These are phyloP conservation scores for Thuja plicata DNA, from an alignment of 83 land plant species.

Conservation along the genomic window DNA sequence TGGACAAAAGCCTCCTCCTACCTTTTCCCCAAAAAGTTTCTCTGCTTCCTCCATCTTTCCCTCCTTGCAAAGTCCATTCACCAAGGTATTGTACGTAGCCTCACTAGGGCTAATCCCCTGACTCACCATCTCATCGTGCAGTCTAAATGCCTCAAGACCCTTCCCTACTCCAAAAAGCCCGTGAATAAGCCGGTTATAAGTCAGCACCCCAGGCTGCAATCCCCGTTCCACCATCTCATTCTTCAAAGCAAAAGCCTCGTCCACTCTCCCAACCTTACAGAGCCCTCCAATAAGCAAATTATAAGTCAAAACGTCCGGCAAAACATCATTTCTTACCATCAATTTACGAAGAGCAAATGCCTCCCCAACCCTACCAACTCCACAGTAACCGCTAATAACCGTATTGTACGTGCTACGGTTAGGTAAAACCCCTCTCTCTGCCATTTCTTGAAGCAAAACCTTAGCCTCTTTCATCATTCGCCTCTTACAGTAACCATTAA, in stretches of 20 bases:
- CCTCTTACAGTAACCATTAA: conserved; percentile 44
- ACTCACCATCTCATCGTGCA: conserved; percentile 43
- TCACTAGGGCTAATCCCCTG: conserved; percentile 36
- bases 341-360: conserved; percentile 36
- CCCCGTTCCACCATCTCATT: conserved; percentile 47
- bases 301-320: conserved; percentile 55
- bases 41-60: conserved; percentile 67
- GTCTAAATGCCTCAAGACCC: conserved; percentile 22
- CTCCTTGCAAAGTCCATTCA: conserved; percentile 53
- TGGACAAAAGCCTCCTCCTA: conserved; percentile 35
- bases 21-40: conserved; percentile 32
- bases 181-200: conserved; percentile 57
- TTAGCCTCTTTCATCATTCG: conserved; percentile 45
- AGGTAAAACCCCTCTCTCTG: conserved; percentile 35
- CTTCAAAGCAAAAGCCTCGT: conserved; percentile 47
- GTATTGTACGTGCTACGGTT: conserved; percentile 52
- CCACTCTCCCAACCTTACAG: conserved; percentile 43
- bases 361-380: conserved; percentile 49
- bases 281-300: conserved; percentile 56
- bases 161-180: conserved; percentile 34
- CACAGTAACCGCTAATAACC: conserved; percentile 47
- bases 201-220: conserved; percentile 40
- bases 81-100: conserved; percentile 49
- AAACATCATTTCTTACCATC: conserved; percentile 33
- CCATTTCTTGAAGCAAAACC: conserved; percentile 52